Conservation (phyloP, 129 eudicot genomes). For the Ambrosia artemisiifolia region DNA sequence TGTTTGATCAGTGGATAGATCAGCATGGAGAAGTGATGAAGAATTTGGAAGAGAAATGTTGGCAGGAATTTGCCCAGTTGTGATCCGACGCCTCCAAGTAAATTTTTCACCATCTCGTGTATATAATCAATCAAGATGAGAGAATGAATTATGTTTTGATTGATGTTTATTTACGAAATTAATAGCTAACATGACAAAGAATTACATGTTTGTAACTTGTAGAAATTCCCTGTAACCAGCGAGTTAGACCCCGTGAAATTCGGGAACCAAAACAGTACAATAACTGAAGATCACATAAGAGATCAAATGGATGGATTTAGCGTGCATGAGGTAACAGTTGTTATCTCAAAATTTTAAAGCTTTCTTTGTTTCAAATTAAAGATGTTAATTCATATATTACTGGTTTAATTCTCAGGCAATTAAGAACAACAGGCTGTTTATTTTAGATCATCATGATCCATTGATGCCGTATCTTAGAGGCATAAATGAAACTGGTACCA, state of each 20-base stretch:
- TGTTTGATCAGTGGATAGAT: conserved; percentile 36
- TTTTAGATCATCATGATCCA: conserved; percentile 68
- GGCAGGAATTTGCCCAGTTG: conserved; percentile 71
- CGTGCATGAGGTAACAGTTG: conserved; percentile 40
- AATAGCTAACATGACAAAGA: neutral
- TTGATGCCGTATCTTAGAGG: conserved; percentile 73
- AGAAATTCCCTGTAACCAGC: conserved; percentile 69
- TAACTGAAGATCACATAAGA: conserved; percentile 43
- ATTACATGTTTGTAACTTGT: conserved; percentile 7
- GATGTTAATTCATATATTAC: neutral
- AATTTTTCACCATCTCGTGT: conserved; percentile 4
- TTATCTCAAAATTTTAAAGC: neutral
- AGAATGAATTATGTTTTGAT: neutral
- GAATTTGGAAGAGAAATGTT: conserved; percentile 77
- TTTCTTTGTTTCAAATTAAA: neutral
- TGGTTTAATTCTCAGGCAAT: conserved; percentile 36
- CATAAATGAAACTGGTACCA: conserved; percentile 56
- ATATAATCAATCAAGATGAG: neutral
- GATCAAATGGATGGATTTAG: conserved; percentile 45
- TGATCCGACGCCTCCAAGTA: conserved; percentile 66
- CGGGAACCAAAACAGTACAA: conserved; percentile 52
- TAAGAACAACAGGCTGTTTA: conserved; percentile 39
- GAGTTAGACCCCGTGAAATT: conserved; percentile 42
- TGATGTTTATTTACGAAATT: neutral
- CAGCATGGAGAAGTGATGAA: conserved; percentile 71